phyloP scores from a whole-genome alignment of 257 asterid genomes.

The Solanum pinnatisectum region DNA sequence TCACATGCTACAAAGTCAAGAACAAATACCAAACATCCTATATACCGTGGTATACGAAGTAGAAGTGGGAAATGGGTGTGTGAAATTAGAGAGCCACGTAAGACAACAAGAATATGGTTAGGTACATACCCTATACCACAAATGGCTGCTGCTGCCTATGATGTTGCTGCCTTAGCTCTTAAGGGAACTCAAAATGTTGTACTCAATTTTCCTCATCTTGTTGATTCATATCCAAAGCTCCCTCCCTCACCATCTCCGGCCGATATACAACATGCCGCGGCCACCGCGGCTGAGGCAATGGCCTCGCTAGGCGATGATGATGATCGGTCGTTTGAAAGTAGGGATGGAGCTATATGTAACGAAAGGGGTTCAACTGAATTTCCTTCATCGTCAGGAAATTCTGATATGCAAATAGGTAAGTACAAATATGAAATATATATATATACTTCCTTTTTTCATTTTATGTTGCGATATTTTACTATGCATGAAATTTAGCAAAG shows the following conservation, averaged over 20 bases:
- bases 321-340: background rate
- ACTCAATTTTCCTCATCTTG: constrained; percentile 37
- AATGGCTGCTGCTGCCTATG: constrained; percentile 45
- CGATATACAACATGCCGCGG: constrained; percentile 34
- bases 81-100: constrained; percentile 37
- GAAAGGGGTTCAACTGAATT: background rate
- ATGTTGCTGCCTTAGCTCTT: constrained; percentile 33
- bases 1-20: background rate
- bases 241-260: constrained; percentile 34
- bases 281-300: constrained; percentile 22
- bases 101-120: constrained; percentile 35
- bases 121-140: constrained; percentile 35
- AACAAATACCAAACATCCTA: constrained; percentile 27
- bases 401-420: background rate
- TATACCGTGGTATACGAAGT: constrained; percentile 40
- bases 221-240: constrained; percentile 15
- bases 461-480: background rate
- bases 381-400: background rate
- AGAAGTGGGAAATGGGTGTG: constrained; percentile 50
- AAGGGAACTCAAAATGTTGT: constrained; percentile 11
- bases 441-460: background rate
- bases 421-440: background rate
- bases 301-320: background rate
- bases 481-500: background rate
- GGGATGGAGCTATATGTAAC: background rate